Evolutionary conservation across 805 yeast species (phyloP).

Genomic region (Candida oleophila): DNA sequence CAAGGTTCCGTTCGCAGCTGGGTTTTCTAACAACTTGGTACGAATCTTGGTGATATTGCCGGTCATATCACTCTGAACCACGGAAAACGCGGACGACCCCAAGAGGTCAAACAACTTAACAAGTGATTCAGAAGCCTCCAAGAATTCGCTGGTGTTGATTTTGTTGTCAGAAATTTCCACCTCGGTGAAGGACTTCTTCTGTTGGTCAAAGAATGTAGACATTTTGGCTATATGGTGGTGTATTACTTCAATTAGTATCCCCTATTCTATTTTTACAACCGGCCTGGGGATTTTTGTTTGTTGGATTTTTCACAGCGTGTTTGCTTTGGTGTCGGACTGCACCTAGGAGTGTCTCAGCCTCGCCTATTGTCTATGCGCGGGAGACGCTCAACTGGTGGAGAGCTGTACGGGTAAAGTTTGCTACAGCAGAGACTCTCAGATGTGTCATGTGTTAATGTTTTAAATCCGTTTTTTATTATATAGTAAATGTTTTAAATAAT

Average conservation of each 20-base stretch:
- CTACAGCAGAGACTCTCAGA: no score
- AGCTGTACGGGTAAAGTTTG: no score
- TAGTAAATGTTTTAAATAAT: neutral
- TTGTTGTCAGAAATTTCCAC: conserved; percentile 65
- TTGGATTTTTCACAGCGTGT: neutral
- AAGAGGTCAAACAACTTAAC: conserved; percentile 80
- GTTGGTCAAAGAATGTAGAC: conserved; percentile 80
- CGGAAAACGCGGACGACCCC: conserved; percentile 81
- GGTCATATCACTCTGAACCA: conserved; percentile 83
- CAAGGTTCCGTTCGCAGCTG: conserved; percentile 62
- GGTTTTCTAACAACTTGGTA: conserved; percentile 61
- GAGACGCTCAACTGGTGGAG: no score
- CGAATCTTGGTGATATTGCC: conserved; percentile 82
- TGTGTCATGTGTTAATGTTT: no score
- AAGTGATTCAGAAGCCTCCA: conserved; percentile 81
- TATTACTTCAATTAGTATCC: no score
- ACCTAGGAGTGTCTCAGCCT: neutral
- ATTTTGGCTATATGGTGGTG: conserved; percentile 23
- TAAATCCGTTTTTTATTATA: no score
- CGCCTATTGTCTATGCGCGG: no score
- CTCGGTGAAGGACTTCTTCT: conserved; percentile 71
- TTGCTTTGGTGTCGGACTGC: neutral
- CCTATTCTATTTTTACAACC: no score
- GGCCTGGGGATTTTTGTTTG: no score
- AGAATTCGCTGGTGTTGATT: conserved; percentile 70